Evolutionary conservation across 139 green algal genomes (phyloP).

Genomic region (Trebouxia sp.): DNA sequence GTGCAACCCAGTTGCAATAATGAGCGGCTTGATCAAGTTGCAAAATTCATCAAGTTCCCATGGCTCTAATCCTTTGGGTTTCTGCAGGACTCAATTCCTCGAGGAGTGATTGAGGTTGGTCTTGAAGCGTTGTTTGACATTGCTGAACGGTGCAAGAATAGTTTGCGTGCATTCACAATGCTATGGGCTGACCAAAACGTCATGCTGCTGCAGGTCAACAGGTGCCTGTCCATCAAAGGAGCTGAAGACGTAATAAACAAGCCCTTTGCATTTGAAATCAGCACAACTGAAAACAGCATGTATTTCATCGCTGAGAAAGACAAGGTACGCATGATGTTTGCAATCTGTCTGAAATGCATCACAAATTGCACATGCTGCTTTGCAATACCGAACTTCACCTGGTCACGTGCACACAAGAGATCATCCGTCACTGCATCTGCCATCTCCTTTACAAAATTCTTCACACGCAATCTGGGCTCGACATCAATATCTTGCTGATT

Average conservation of each 20-base stretch:
- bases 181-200: background rate
- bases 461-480: background rate
- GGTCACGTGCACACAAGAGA: background rate
- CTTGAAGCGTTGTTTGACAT: background rate
- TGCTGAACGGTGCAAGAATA: background rate
- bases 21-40: too few species aligned
- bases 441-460: background rate
- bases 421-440: background rate
- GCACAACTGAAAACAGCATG: constrained; percentile 78
- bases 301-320: constrained; percentile 93
- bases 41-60: too few species aligned
- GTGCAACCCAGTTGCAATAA: too few species aligned
- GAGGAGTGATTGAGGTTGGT: constrained; percentile 89
- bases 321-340: too few species aligned
- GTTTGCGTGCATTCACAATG: background rate
- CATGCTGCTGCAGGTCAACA: constrained; percentile 69
- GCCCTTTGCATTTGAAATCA: constrained; percentile 96
- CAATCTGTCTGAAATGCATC: background rate
- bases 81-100: constrained; percentile 74
- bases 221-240: constrained; percentile 97
- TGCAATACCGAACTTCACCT: too few species aligned
- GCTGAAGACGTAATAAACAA: constrained; percentile 96
- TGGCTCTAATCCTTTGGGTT: background rate
- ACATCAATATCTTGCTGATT: background rate
- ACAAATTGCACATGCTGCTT: too few species aligned